These are phyloP conservation scores for Cadophora sp. DNA, from an alignment of 2,329 filamentous ascomycete species.

Conservation along the genomic window DNA sequence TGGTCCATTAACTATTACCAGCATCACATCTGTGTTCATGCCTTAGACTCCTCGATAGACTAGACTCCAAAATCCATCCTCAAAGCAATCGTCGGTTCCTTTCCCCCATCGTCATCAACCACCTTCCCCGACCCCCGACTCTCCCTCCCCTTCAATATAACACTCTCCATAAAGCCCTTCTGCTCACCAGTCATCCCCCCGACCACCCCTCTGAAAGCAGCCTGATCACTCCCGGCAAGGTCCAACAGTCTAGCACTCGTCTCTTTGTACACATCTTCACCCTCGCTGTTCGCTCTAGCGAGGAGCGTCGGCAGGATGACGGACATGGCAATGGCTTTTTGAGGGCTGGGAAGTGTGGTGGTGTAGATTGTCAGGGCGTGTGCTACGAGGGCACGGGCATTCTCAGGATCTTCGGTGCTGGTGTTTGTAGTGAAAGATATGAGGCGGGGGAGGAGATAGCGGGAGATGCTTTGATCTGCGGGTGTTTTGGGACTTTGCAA, in stretches of 20 bases:
- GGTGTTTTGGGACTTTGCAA: conserved; percentile 66
- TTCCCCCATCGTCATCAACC: conserved; percentile 52
- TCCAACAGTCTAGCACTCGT: conserved; percentile 81
- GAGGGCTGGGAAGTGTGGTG: conserved; percentile 52
- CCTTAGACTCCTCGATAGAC: no score
- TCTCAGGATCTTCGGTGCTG: conserved; percentile 79
- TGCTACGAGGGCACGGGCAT: conserved; percentile 72
- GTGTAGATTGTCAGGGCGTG: conserved; percentile 81
- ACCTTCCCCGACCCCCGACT: conserved; percentile 47
- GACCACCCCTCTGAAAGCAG: conserved; percentile 77
- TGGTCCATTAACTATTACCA: neutral
- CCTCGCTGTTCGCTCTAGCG: conserved; percentile 70
- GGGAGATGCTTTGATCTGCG: conserved; percentile 75
- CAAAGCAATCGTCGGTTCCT: conserved; percentile 84
- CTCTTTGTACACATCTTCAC: conserved; percentile 66
- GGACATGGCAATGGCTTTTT: conserved; percentile 68
- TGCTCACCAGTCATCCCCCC: conserved; percentile 72
- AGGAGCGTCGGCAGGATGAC: conserved; percentile 81
- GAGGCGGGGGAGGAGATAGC: conserved; percentile 76
- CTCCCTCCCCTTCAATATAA: conserved; percentile 71
- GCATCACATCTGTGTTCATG: neutral
- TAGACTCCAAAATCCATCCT: conserved; percentile 84
- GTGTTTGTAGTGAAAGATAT: conserved; percentile 76
- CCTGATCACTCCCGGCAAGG: conserved; percentile 77
- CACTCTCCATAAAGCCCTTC: conserved; percentile 79